phyloP scores from a whole-genome alignment of 2,329 filamentous ascomycete species.

The Colletotrichum abscissum region DNA sequence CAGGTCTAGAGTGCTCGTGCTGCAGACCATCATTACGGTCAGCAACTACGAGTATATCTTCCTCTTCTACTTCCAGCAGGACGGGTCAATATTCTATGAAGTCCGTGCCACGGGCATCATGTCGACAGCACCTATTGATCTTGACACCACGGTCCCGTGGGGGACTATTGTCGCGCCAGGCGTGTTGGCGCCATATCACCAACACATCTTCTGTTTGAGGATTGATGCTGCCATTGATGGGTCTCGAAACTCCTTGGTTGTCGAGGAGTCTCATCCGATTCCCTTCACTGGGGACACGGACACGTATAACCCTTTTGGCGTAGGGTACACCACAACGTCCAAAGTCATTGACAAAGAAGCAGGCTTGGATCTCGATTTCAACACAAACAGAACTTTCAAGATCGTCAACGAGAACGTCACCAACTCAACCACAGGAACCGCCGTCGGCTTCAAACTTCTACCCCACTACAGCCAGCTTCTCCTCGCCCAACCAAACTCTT shows the following conservation, averaged over 20 bases:
- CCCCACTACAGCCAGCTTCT: constrained; percentile 58
- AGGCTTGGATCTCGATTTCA: constrained; percentile 61
- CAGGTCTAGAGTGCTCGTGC: constrained; percentile 67
- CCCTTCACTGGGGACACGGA: constrained; percentile 45
- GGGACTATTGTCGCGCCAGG: constrained; percentile 74
- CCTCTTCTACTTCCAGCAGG: constrained; percentile 61
- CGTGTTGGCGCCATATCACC: constrained; percentile 73
- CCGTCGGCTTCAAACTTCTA: constrained; percentile 59
- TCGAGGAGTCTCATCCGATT: constrained; percentile 54
- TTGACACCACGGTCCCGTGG: constrained; percentile 64
- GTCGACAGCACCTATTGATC: constrained; percentile 57
- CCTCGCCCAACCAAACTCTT: constrained; percentile 51
- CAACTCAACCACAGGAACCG: constrained; percentile 56
- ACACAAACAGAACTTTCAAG: constrained; percentile 60
- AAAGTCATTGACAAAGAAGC: constrained; percentile 54
- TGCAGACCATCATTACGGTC: constrained; percentile 74
- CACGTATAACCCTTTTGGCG: constrained; percentile 62
- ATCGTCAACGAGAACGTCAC: constrained; percentile 56
- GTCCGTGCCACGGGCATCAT: constrained; percentile 56
- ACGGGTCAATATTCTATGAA: constrained; percentile 54
- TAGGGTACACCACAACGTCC: constrained; percentile 56
- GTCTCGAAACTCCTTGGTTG: constrained; percentile 62
- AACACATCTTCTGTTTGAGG: constrained; percentile 74
- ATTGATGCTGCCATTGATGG: constrained; percentile 75
- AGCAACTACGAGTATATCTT: constrained; percentile 72